These are phyloP conservation scores for Cairneyella variabilis DNA, from an alignment of 495 filamentous ascomycete species.

Conservation along the genomic window DNA sequence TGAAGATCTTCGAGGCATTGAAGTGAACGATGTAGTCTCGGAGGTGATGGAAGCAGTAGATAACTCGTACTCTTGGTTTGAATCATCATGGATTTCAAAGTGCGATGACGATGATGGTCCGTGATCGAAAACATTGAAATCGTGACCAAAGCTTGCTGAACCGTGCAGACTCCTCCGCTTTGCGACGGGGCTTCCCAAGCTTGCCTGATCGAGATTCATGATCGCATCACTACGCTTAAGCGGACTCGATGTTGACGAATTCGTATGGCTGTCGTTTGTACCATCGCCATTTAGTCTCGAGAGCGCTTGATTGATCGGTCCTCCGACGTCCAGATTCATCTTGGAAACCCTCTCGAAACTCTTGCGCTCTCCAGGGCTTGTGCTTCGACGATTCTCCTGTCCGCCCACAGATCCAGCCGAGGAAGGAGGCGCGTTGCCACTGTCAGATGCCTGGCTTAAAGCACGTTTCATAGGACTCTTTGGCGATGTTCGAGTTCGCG, in stretches of 20 bases:
- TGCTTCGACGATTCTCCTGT: slow-evolving; percentile 52
- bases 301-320: slow-evolving; percentile 43
- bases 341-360: slow-evolving; percentile 42
- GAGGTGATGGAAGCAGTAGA: slow-evolving; percentile 23
- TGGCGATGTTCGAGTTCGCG: slow-evolving; percentile 55
- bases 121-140: slow-evolving; percentile 68
- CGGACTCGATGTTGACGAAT: slow-evolving; percentile 69
- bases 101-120: slow-evolving; percentile 31
- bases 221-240: slow-evolving; percentile 88
- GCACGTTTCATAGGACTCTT: slow-evolving; percentile 74
- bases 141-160: slow-evolving; percentile 47
- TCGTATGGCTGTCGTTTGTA: slow-evolving; percentile 29
- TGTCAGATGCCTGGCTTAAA: slow-evolving; percentile 63
- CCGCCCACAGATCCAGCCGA: slow-evolving; percentile 29
- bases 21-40: slow-evolving; percentile 24
- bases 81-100: slow-evolving; percentile 45
- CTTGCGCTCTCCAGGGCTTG: slow-evolving; percentile 38
- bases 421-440: slow-evolving; percentile 51
- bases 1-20: slow-evolving; percentile 52
- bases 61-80: slow-evolving; percentile 29
- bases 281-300: slow-evolving; percentile 40
- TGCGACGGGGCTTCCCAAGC: slow-evolving; percentile 75
- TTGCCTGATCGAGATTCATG: slow-evolving; percentile 77
- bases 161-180: slow-evolving; percentile 84
- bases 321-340: slow-evolving; percentile 43